Conservation (phyloP, 768 basidiomycete genomes). For the Lentinula sp. region DNA sequence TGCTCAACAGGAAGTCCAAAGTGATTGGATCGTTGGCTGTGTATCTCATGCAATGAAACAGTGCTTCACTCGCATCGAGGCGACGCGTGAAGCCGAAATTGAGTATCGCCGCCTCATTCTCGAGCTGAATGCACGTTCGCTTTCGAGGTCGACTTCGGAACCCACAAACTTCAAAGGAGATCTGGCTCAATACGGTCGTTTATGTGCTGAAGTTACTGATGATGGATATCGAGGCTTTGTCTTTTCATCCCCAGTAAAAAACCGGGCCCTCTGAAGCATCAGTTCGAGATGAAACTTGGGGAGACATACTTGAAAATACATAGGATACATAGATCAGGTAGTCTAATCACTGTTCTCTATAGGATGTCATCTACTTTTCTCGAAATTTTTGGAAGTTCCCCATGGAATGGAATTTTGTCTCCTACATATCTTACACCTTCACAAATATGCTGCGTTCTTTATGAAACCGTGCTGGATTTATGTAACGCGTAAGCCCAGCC, state of each 20-base stretch:
- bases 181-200: constrained; percentile 11
- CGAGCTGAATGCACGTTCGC: neutral
- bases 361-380: no score
- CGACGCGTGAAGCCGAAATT: constrained; percentile 1
- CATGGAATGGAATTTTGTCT: neutral
- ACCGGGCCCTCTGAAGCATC: neutral
- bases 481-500: neutral
- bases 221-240: constrained; percentile 7
- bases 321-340: no score
- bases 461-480: neutral
- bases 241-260: neutral
- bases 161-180: constrained; percentile 19
- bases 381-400: no score
- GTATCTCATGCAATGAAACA: constrained; percentile 7
- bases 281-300: no score
- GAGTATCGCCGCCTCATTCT: constrained; percentile 2
- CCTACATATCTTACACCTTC: neutral
- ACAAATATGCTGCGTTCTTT: neutral
- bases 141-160: neutral
- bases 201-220: constrained; percentile 11
- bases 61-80: neutral
- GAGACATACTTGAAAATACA: no score
- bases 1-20: constrained; percentile 11
- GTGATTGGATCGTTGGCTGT: constrained; percentile 12
- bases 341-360: no score